phyloP scores from a whole-genome alignment of 345 rosid genomes.

The Conringia planisiliqua region DNA sequence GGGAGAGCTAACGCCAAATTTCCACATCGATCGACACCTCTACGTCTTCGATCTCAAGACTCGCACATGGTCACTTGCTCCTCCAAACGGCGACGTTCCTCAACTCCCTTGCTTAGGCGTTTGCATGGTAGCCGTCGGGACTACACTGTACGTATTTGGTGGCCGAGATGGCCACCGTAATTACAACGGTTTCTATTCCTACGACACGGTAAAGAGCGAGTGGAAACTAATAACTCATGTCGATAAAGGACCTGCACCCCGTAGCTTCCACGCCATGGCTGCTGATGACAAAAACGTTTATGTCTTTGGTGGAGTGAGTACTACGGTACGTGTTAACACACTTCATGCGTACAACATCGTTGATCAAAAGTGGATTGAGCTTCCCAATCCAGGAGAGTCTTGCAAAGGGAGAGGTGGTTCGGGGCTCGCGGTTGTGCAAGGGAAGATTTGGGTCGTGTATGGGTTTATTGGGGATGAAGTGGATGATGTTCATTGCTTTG shows the following conservation, averaged over 20 bases:
- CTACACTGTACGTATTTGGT: constrained; percentile 17
- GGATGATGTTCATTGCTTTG: background rate
- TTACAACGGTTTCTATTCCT: constrained; percentile 25
- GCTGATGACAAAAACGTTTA: constrained; percentile 16
- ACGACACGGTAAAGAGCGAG: constrained; percentile 24
- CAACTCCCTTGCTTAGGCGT: constrained; percentile 20
- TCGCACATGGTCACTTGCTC: constrained; percentile 22
- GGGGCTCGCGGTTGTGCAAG: background rate
- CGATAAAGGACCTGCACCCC: constrained; percentile 14
- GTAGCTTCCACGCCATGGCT: constrained; percentile 24
- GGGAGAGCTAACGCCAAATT: constrained; percentile 18
- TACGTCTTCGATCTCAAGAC: constrained; percentile 28
- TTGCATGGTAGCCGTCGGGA: constrained; percentile 23
- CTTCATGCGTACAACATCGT: background rate
- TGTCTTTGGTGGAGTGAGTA: background rate
- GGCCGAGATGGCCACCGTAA: constrained; percentile 8
- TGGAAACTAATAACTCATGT: constrained; percentile 24
- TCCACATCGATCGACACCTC: constrained; percentile 14
- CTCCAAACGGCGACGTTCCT: constrained; percentile 22
- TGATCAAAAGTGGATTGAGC: background rate
- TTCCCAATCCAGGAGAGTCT: background rate
- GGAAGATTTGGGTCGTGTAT: background rate
- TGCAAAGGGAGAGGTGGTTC: background rate
- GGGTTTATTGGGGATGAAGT: background rate
- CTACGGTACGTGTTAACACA: background rate